Conservation (phyloP, 2,329 filamentous ascomycete species). For the Dactylellina leptospora region DNA sequence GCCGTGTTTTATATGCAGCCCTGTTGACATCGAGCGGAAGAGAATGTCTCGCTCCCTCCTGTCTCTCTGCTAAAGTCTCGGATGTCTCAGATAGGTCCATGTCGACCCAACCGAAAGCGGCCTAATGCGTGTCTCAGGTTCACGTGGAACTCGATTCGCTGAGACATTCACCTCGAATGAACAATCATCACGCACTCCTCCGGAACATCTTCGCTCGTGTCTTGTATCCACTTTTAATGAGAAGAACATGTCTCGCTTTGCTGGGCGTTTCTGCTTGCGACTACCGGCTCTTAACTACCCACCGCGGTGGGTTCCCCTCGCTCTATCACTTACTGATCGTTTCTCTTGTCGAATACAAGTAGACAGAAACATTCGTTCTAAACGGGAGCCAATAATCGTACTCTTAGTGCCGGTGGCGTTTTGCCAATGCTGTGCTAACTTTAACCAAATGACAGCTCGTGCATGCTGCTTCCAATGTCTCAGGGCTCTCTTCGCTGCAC, state of each 20-base stretch:
- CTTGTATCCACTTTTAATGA: no score
- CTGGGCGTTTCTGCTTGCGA: no score
- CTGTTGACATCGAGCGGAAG: not conserved
- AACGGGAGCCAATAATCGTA: no score
- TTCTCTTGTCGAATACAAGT: no score
- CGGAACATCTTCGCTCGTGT: no score
- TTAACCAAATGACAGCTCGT: conserved; percentile 4
- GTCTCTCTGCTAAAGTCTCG: not conserved
- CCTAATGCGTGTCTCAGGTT: conserved; percentile 33
- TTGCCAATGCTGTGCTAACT: conserved; percentile 6
- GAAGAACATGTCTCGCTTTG: no score
- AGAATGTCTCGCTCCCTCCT: conserved; percentile 11
- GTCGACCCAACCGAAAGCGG: conserved; percentile 22
- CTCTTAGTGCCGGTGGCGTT: not conserved
- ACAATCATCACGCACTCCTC: conserved; percentile 1
- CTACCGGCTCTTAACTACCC: no score
- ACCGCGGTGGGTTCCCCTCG: no score
- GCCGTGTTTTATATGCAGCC: conserved; percentile 26
- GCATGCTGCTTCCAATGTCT: not conserved
- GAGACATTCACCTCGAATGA: conserved; percentile 12
- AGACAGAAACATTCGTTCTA: not conserved
- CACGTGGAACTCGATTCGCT: conserved; percentile 31
- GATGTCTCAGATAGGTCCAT: conserved; percentile 39
- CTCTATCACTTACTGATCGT: no score
- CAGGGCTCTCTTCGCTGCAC: not conserved